Conservation (phyloP, 495 filamentous ascomycete species). For the Podospora sp. region DNA sequence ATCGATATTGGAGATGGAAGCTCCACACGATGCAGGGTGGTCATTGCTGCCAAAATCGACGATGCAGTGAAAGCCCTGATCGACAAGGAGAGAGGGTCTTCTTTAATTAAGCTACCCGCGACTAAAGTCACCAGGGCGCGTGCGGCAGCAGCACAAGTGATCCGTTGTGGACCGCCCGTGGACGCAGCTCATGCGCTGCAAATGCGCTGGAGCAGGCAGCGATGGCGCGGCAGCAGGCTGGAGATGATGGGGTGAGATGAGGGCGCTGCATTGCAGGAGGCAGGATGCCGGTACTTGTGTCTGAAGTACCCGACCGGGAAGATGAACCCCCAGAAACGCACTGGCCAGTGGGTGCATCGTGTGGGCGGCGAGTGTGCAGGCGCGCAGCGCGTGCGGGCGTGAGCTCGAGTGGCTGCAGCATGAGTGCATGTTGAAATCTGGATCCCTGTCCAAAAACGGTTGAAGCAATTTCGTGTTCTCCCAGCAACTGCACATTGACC, state of each 20-base stretch:
- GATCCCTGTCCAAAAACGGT: constrained; percentile 41
- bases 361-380: constrained; percentile 9
- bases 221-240: constrained; percentile 6
- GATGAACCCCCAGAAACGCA: constrained; percentile 28
- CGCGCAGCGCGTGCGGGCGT: not conserved
- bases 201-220: constrained; percentile 6
- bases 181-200: not conserved
- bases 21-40: constrained; percentile 17
- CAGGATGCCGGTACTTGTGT: constrained; percentile 32
- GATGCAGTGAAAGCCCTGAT: constrained; percentile 23
- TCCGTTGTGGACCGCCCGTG: not conserved
- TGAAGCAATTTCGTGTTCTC: constrained; percentile 41
- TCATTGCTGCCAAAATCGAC: constrained; percentile 14
- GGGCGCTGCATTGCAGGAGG: constrained; percentile 18
- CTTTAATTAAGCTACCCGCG: constrained; percentile 26
- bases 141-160: constrained; percentile 4
- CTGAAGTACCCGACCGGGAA: constrained; percentile 27
- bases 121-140: constrained; percentile 25
- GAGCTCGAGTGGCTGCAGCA: constrained; percentile 35
- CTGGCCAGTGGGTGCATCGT: constrained; percentile 30
- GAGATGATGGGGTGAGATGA: not conserved
- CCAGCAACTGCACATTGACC: constrained; percentile 33
- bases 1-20: constrained; percentile 4
- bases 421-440: constrained; percentile 30
- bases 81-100: constrained; percentile 24